Evolutionary conservation across 2,329 filamentous ascomycete genomes (phyloP), one percentile per base, ranked within the genome.

Genomic region (Sporothrix protearum): DNA sequence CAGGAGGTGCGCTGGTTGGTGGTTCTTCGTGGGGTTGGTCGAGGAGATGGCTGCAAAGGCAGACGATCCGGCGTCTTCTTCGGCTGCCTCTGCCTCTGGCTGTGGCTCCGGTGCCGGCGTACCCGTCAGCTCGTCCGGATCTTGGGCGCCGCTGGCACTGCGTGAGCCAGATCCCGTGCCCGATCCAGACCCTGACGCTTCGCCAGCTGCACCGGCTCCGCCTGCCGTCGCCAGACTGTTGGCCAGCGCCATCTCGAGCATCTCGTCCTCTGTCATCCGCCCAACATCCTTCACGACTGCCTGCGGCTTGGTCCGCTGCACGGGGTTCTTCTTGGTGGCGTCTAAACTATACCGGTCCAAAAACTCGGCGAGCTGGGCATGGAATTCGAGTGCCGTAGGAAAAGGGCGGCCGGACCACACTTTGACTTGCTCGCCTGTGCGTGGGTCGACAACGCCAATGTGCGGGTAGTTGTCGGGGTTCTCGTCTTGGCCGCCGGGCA

Each of bases 391-490:
- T 0, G 74, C 76, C 51, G 86, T 87, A 0, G 94, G 90, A 70
- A 94, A 92, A 1, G 94, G 93, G 9, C 88, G 86, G 1, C 95
- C 94, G 16, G 92, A 94, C 95, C 96, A 98, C 1, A 94, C 88
- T 83, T 99, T 99, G 79, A 99, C 92, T 80, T 97, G 94, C 81
- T 99, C 96, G 73, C 96, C 96, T 0, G 96, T 99, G 73, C 96
- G 88, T 1, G 96, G 96, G 77, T 99, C 96, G 73, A 99, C 89
- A 74, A 99, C 97, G 59, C 94, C 93, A 71, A 98, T 96, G 79
- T 99, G 94, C 6, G 96, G 96, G 79, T 96, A 99, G 76, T 94
- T 94, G 77, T 95, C 92, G n/a, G 89, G 87, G 77, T 91, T 91
- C 77, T 97, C 93, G 75, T 92, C 88, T 57, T 85, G 84, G 70